Percentiles rank a stretch among this genome's conserved stretches.
Conservation (phyloP, 495 filamentous ascomycete species). For the Penicillium macrosclerotiorum region DNA sequence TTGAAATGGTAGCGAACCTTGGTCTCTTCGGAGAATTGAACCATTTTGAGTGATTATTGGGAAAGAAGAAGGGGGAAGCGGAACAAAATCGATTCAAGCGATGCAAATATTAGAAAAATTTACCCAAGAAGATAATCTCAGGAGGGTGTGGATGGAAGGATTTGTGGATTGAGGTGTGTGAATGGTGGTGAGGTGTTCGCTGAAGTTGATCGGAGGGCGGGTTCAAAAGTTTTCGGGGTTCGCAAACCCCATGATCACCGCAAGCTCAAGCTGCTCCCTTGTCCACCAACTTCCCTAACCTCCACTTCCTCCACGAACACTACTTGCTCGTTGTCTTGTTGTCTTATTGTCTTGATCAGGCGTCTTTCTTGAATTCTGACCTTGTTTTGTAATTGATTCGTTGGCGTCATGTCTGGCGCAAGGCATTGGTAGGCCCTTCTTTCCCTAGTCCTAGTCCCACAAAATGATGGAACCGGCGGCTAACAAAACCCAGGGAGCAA, state of each 20-base stretch:
- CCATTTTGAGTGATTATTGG: slow-evolving; percentile 49
- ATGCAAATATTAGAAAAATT: neutral
- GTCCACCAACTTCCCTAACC: neutral
- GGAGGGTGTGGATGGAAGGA: neutral
- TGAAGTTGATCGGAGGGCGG: slow-evolving; percentile 7
- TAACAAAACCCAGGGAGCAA: slow-evolving; percentile 71
- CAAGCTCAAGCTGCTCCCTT: neutral
- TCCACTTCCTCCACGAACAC: neutral
- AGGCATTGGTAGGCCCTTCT: slow-evolving; percentile 68
- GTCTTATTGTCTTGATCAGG: neutral
- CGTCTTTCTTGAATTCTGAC: neutral
- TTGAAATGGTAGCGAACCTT: slow-evolving; percentile 59
- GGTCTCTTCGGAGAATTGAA: slow-evolving; percentile 93
- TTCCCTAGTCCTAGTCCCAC: neutral
- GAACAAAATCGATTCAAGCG: neutral
- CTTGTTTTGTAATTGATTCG: neutral
- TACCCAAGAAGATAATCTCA: neutral
- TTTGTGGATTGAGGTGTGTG: no score
- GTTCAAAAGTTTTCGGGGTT: slow-evolving; percentile 39
- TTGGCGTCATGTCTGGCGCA: slow-evolving; percentile 62
- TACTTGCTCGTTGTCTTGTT: neutral
- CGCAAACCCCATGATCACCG: slow-evolving; percentile 16
- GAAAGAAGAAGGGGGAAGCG: neutral
- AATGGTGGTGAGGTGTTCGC: no score
- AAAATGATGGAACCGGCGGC: neutral